Base-by-base conservation (phyloP, 441 rosid genomes). In the Populus tomentosa region DNA sequence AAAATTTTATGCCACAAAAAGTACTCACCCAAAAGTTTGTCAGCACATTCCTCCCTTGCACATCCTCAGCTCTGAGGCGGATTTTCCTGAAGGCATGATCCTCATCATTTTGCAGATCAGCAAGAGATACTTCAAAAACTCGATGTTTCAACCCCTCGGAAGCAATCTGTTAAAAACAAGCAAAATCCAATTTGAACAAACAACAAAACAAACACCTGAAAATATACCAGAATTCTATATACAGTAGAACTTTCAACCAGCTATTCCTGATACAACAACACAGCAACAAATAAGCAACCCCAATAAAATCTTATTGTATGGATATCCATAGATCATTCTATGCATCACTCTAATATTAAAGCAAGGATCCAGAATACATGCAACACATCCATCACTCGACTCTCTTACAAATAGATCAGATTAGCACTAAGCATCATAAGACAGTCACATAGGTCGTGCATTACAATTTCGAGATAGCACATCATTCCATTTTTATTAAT, bases 81-180 rank as follows among this genome's bases (percentile, higher is more conserved):
- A 93, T 93, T 86, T 93, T 93, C 75, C 95, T 89, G 89, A 81
- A 91, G 1, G 97, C 81, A 53, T 90, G 81, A 69, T 94, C 98
- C 76, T 94, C 97, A 59, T 92, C 95, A 32, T 71, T 77, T 73
- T 92, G 92, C 74, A 94, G 95, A 79, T 94, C 98, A 63, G 94
- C 95, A 65, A 94, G 86, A 1, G 97, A 94, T 20, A 86, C 77
- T 88, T 94, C 97, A 77, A 92, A 89, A 70, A 92, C 90, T 23
- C 98, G 76, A 81, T 94, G 98, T 70, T 92, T 92, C 76, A 94
- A 81, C 21, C 97, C 95, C 83, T 94, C 98, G 0, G 98, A 94
- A 28, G 97, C 98, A 90, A 94, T 94, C 98, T 93, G 82, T 32
- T 53, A 4, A 72, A 16, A 42, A 40, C 32, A 73, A 36, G 8